A percentile compares a stretch with the other conserved stretches of the same genome.
Conservation (phyloP, 2,329 filamentous ascomycete genomes). For the Hysterium pulicare region DNA sequence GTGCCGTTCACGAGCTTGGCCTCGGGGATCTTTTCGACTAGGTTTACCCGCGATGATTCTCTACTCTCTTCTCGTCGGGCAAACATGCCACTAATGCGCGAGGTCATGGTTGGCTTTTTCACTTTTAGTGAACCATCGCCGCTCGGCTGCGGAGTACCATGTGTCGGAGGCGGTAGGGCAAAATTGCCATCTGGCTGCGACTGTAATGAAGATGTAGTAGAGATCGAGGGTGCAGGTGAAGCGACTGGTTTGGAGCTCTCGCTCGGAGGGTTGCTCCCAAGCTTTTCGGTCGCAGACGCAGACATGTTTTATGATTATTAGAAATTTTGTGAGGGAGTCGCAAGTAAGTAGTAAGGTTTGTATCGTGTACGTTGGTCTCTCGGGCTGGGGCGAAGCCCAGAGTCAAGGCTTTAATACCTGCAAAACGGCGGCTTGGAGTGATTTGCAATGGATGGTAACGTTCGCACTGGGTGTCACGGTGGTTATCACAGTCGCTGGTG, state of each 20-base stretch:
- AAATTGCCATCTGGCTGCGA: slow-evolving; percentile 34
- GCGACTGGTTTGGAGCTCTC: slow-evolving; percentile 23
- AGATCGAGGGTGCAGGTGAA: slow-evolving; percentile 33
- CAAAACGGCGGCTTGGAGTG: slow-evolving; percentile 35
- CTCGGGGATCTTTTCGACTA: slow-evolving; percentile 27
- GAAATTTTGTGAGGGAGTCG: slow-evolving; percentile 13
- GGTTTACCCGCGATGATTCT: slow-evolving; percentile 20
- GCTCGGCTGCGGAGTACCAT: slow-evolving; percentile 24
- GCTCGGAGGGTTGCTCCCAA: slow-evolving; percentile 19
- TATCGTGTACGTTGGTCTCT: slow-evolving; percentile 22
- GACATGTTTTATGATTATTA: slow-evolving; percentile 1
- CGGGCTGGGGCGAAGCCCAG: slow-evolving; percentile 38
- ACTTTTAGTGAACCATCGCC: slow-evolving; percentile 32
- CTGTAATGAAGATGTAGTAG: slow-evolving; percentile 36
- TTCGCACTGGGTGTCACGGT: slow-evolving; percentile 11
- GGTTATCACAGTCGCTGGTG: neutral
- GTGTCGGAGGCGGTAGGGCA: slow-evolving; percentile 25
- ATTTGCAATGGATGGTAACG: slow-evolving; percentile 23
- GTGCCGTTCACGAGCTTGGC: slow-evolving; percentile 25
- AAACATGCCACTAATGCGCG: slow-evolving; percentile 42
- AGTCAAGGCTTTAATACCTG: slow-evolving; percentile 30
- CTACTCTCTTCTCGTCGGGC: slow-evolving; percentile 25
- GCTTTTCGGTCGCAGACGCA: slow-evolving; percentile 24
- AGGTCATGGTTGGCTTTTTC: slow-evolving; percentile 42
- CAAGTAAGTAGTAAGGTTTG: slow-evolving; percentile 4